A percentile compares a stretch with the other conserved stretches of the same genome.
These are phyloP conservation scores for Macadamia integrifolia DNA, from an alignment of 164 flowering plant genomes.

Conservation along the genomic window DNA sequence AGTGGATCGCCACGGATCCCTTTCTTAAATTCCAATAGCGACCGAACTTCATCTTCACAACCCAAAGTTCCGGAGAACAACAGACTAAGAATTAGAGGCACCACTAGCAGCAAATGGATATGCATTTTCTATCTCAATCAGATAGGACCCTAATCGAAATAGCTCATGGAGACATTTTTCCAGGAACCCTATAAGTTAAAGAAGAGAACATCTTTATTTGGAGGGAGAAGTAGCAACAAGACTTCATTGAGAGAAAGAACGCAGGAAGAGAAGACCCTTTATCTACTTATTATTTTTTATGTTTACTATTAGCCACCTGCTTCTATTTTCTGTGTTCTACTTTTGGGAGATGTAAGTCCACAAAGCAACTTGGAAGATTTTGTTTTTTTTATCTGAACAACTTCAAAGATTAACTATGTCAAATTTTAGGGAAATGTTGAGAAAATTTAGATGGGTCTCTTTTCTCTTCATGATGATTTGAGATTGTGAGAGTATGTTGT, in stretches of 20 bases:
- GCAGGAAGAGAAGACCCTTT: not conserved
- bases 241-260: not conserved
- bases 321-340: no score
- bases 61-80: not conserved
- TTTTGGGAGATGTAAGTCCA: no score
- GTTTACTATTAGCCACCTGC: no score
- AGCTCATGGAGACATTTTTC: slow-evolving; percentile 2
- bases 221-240: not conserved
- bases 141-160: slow-evolving; percentile 12
- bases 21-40: slow-evolving; percentile 81
- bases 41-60: slow-evolving; percentile 37
- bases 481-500: no score
- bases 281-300: no score
- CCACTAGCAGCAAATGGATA: slow-evolving; percentile 1
- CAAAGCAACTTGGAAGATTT: no score
- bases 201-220: not conserved
- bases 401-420: no score
- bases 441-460: no score
- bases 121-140: slow-evolving; percentile 12
- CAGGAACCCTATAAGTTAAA: slow-evolving; percentile 23
- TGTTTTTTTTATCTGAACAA: no score
- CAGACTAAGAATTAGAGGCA: not conserved
- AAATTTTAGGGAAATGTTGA: no score
- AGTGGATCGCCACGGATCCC: slow-evolving; percentile 66
- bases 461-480: no score